These are phyloP conservation scores for Amanita polypyramis DNA, from an alignment of 768 basidiomycete genomes.

Conservation along the genomic window DNA sequence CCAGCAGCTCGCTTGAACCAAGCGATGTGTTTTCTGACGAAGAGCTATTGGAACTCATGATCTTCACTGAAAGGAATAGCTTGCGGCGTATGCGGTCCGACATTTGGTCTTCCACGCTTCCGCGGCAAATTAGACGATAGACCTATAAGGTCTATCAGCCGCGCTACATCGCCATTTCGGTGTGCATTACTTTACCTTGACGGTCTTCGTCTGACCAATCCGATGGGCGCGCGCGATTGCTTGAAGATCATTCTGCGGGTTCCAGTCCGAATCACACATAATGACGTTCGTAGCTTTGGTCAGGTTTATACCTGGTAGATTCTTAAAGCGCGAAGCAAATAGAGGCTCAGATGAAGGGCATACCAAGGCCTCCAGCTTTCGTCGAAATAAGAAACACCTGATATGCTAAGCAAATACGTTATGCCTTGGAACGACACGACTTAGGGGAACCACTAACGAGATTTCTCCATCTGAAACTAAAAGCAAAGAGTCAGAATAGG, in stretches of 20 bases:
- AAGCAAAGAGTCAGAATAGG: background rate
- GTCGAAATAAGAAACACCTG: slow-evolving; percentile 65
- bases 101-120: slow-evolving; percentile 71
- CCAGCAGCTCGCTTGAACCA: slow-evolving; percentile 36
- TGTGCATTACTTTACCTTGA: slow-evolving; percentile 32
- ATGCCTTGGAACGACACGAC: background rate
- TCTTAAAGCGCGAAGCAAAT: background rate
- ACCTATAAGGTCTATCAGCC: slow-evolving; percentile 29
- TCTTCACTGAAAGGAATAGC: slow-evolving; percentile 53
- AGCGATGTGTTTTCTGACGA: slow-evolving; percentile 19
- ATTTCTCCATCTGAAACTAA: slow-evolving; percentile 49
- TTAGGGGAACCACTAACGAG: slow-evolving; percentile 28
- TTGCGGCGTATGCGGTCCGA: slow-evolving; percentile 62
- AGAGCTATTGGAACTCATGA: slow-evolving; percentile 35
- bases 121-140: slow-evolving; percentile 57
- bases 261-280: slow-evolving; percentile 68
- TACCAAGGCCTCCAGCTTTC: slow-evolving; percentile 61
- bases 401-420: slow-evolving; percentile 30
- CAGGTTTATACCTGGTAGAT: slow-evolving; percentile 58
- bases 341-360: slow-evolving; percentile 5
- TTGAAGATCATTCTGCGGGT: slow-evolving; percentile 73
- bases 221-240: slow-evolving; percentile 82
- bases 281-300: slow-evolving; percentile 75
- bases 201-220: slow-evolving; percentile 65
- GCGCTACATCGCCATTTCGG: background rate